A percentile compares a stretch with the other conserved stretches of the same genome.
Evolutionary conservation across 148 eudicot genomes (phyloP).

Genomic region (Suaeda aralocaspica): DNA sequence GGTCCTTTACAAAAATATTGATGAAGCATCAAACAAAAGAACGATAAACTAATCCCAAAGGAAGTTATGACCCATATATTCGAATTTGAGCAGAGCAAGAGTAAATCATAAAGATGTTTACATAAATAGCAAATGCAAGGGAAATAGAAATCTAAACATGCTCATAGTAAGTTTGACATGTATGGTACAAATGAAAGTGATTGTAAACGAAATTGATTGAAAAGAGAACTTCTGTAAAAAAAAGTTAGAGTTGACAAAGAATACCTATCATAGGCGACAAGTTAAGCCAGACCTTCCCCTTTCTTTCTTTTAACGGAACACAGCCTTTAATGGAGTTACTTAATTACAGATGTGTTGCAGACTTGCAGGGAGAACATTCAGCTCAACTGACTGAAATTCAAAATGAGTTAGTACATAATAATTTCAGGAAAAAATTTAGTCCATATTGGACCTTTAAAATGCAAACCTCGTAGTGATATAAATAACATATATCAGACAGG

Average conservation of each 20-base stretch:
- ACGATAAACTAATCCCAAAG: no score
- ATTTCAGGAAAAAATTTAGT: not conserved
- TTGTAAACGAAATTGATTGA: not conserved
- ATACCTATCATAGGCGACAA: constrained; percentile 18
- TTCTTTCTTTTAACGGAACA: constrained; percentile 4
- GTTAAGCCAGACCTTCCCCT: constrained; percentile 7
- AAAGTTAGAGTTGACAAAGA: not conserved
- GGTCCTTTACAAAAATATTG: no score
- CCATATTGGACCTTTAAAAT: not conserved
- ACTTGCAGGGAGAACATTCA: constrained; percentile 11
- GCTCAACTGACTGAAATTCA: constrained; percentile 22
- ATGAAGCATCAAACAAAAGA: no score
- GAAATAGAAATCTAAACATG: no score
- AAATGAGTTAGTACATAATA: constrained; percentile 5
- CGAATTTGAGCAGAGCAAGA: no score
- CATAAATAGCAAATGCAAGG: no score
- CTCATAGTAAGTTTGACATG: not conserved
- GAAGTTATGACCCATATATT: no score
- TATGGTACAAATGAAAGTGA: not conserved
- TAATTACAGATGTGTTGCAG: constrained; percentile 18
- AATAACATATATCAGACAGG: not conserved
- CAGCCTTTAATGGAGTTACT: constrained; percentile 11
- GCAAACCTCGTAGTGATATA: not conserved
- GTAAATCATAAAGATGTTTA: no score
- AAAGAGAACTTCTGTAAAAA: not conserved